Base-by-base conservation (phyloP, 129 eudicot genomes). In the Flaveria linearis region DNA sequence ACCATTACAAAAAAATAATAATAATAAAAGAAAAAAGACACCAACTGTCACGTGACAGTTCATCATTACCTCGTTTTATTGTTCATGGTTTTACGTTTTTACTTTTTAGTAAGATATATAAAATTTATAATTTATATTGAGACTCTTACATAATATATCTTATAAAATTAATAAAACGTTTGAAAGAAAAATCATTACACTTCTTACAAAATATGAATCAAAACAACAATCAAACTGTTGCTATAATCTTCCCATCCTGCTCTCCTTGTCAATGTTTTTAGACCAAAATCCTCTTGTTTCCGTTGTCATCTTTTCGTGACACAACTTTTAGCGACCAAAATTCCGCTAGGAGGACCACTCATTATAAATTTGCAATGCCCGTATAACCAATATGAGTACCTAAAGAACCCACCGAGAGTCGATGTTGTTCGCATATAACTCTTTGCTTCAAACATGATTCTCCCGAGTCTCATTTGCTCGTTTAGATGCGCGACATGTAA, bases 291-390 rank as follows among this genome's bases (percentile, higher is more conserved):
- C 0, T 10, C 46, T 33, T 39, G 55, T 17, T 51, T 13, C 49
- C 0, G 16, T 46, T 46, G 69, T 81, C 79, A 89, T 36, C 88
- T 74, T 83, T 82, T 95, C 1, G 97, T 95, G 15, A 43, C 70
- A 66, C 99, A 95, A 1, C 16, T 80, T 73, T 86, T 91, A 2
- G 82, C 84, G 56, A 89, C 51, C 87, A 91, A 58, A 64, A 79
- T 73, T 33, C 99, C 99, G 68, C 84, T 83, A 9, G 99, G 97
- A 77, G 99, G 99, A 28, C 87, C 86, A 1, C 85, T 82, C 75
- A 89, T 80, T 28, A 53, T 85, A 25, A 95, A 85, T 9, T 69
- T 77, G 63, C 99, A 95, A 57, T 68, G 92, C 20, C 88, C 88
- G 62, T 87, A 41, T 68, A 91, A 72, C 97, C 93, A 87, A 72